Base-by-base conservation (phyloP, 1,284 basidiomycete species). In the Austroboletus rostrupii region DNA sequence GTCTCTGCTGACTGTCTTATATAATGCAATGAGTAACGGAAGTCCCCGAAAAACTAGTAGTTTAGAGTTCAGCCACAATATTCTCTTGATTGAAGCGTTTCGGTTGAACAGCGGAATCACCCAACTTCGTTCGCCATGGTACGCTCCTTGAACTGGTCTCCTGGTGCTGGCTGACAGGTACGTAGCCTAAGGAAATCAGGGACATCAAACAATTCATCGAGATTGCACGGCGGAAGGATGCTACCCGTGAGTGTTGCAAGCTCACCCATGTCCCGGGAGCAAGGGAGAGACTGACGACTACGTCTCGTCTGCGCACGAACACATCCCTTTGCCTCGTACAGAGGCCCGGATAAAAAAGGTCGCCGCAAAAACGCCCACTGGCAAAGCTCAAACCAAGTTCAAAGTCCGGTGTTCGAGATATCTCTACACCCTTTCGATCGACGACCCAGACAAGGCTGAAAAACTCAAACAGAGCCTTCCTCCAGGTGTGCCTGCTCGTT, bases 191-290 rank as follows among this genome's bases (percentile, higher is more conserved):
- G 79, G 92, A 98, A 85, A 87, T 99, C 76, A 82, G 83, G 66
- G 96, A 99, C 76, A 98, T 99, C 81, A 99, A 99, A 82, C 80
- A 92, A 72, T 98, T 99, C 81, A 90, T 99, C 73, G 89, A 93
- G 78, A 93, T 96, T 70, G 90, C 96, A 55, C 86, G 87, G 76
- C 85, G 90, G 72, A 92, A 91, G 76, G 87, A 90, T 77, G 86
- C 90, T 50, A 79, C 79, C 50, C 87, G 90, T 86, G 63, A n/a
- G n/a, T n/a, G n/a, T n/a, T n/a, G n/a, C n/a, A n/a, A 51, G 68
- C 59, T 20, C 57, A 5, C 23, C 23, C 23, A 26, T 26, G 6
- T 8, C 9, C 6, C 3, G 5, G 23, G 9, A n/a, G n/a, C n/a
- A 7, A 26, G 6, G 9, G 3, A 20, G 31, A 45, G 35, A 50